Base-by-base conservation (phyloP, 805 yeast genomes). In the Wickerhamomyces strasburgensis region DNA sequence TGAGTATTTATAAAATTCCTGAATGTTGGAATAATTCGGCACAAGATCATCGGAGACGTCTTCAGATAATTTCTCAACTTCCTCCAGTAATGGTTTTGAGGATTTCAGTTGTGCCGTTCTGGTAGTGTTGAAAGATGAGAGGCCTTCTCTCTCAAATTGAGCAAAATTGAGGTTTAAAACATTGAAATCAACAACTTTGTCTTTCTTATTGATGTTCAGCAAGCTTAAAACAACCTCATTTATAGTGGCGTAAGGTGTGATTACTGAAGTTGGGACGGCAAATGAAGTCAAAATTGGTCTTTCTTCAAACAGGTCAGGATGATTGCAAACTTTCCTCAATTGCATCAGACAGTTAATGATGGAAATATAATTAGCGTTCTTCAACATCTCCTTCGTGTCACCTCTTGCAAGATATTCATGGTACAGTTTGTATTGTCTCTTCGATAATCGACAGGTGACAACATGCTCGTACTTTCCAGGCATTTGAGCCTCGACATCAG, bases 381-480 rank as follows among this genome's bases (percentile, higher is more conserved):
- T 90, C 43, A 93, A 68, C 4, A 98, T 93, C 46, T 86, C 97
- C 51, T 77, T 82, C 0, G 99, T 93, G 53, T 90, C 90, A 6
- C 98, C 95, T 46, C 98, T 70, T 2, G 96, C 84, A 95, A 93
- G 86, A 55, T 93, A 93, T 60, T 93, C 99, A 58, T 93, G 98
- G 52, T 93, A 93, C 38, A 93, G 62, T 52, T 76, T 84, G 42
- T 98, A 65, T 57, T 93, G 99, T 46, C 99, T 74, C 51, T 93
- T 88, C 2, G 97, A 88, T 31, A 93, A 64, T 19, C 95, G 75
- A 64, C 98, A 94, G 56, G 84, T 86, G 5, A 93, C 80, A 40
- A 93, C 80, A 58, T 93, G 99, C 58, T 93, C 99, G 58, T 88
- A 85, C 55, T 93, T 93, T 0, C 84, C 96, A 1, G 99, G 99